Evolutionary conservation across 805 yeast species (phyloP).

Genomic region (Zygosaccharomyces bailii): DNA sequence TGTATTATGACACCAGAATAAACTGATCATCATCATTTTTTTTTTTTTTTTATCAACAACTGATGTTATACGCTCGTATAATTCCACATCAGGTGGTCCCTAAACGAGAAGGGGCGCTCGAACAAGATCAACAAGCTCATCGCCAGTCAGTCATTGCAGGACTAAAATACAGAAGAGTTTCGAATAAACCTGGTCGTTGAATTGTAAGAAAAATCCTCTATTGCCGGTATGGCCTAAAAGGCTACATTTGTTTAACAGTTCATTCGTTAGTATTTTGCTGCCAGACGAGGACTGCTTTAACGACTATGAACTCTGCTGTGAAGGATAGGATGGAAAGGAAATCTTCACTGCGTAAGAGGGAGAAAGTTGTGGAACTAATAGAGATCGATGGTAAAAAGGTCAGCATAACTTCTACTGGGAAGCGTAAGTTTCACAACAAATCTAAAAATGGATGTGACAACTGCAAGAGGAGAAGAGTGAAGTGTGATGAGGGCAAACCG

Average conservation of each 20-base stretch:
- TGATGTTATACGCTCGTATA: slow-evolving; percentile 6
- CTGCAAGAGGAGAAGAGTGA: slow-evolving; percentile 85
- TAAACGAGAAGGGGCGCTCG: slow-evolving; percentile 13
- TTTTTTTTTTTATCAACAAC: slow-evolving; percentile 1
- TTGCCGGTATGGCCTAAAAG: slow-evolving; percentile 8
- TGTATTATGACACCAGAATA: neutral
- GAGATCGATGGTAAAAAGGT: slow-evolving; percentile 41
- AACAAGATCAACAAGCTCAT: slow-evolving; percentile 13
- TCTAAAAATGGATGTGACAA: slow-evolving; percentile 86
- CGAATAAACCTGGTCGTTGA: neutral
- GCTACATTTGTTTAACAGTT: slow-evolving; percentile 1
- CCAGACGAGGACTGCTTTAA: neutral
- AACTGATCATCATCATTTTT: neutral
- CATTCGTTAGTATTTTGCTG: neutral
- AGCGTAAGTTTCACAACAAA: slow-evolving; percentile 84
- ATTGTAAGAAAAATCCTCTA: neutral
- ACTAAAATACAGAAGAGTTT: slow-evolving; percentile 4
- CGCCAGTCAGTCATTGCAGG: slow-evolving; percentile 2
- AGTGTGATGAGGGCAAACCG: slow-evolving; percentile 88
- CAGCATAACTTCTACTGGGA: slow-evolving; percentile 52
- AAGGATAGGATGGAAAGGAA: slow-evolving; percentile 12
- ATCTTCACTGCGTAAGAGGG: slow-evolving; percentile 18
- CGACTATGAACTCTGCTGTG: neutral
- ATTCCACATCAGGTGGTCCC: slow-evolving; percentile 10
- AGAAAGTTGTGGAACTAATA: slow-evolving; percentile 34